phyloP scores from a whole-genome alignment of 1,284 basidiomycete species.

The Coniophora puteana region DNA sequence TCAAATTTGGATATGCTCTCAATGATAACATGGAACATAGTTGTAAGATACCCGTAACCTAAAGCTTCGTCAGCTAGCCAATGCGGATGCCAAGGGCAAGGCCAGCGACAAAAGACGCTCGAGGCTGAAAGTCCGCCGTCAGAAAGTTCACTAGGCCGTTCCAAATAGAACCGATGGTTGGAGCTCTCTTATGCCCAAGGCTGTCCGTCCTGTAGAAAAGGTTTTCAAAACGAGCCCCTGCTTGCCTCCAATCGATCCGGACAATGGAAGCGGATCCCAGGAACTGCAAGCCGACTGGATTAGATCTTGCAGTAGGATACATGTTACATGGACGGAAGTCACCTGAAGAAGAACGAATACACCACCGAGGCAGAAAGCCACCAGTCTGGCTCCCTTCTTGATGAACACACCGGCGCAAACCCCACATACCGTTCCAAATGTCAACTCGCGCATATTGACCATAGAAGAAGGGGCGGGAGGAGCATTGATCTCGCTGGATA shows the following conservation, averaged over 20 bases:
- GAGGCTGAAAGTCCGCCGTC: constrained; percentile 88
- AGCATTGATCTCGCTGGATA: too few species aligned
- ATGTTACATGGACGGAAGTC: constrained; percentile 24
- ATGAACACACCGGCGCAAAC: constrained; percentile 91
- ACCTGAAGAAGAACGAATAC: constrained; percentile 88
- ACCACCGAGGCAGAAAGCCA: constrained; percentile 85
- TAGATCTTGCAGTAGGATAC: not conserved
- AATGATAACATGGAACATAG: not conserved
- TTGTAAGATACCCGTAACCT: not conserved
- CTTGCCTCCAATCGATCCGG: constrained; percentile 74
- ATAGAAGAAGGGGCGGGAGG: constrained; percentile 64
- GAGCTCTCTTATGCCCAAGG: constrained; percentile 47
- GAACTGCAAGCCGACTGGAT: constrained; percentile 49
- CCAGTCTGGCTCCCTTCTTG: constrained; percentile 85
- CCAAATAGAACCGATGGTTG: constrained; percentile 66
- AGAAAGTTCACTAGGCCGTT: constrained; percentile 80
- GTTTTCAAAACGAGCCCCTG: constrained; percentile 66
- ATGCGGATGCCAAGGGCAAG: constrained; percentile 66
- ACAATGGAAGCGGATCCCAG: constrained; percentile 68
- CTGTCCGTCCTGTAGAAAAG: constrained; percentile 65
- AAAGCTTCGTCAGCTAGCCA: constrained; percentile 34
- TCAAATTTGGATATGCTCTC: too few species aligned
- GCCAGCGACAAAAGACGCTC: constrained; percentile 74
- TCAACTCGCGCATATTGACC: constrained; percentile 78
- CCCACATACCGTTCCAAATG: constrained; percentile 85